Evolutionary conservation across 768 basidiomycete genomes (phyloP).

Genomic region (Myochromella boudieri): DNA sequence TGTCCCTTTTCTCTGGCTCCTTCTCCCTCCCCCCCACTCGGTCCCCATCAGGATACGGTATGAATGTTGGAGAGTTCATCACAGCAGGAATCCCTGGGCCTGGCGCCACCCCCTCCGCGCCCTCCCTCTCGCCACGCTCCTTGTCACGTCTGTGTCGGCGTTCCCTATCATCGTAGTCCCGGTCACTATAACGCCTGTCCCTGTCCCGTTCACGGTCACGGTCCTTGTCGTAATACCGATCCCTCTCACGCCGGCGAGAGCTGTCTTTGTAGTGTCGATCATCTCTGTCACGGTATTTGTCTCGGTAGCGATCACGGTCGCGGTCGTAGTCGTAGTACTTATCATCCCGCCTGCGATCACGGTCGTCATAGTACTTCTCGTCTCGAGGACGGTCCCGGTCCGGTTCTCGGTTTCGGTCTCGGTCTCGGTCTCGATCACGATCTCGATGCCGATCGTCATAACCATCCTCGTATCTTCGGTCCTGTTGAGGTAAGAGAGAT

Average conservation of each 20-base stretch:
- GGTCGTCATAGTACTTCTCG: neutral
- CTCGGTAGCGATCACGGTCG: constrained; percentile 4
- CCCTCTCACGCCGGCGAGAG: no score
- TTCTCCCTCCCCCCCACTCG: constrained; percentile 6
- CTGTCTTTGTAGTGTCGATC: constrained; percentile 7
- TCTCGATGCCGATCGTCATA: no score
- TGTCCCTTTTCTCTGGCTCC: constrained; percentile 10
- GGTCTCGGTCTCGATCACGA: no score
- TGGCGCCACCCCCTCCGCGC: neutral
- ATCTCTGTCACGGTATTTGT: constrained; percentile 6
- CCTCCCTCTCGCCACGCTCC: neutral
- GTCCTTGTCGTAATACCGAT: neutral
- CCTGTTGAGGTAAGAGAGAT: no score
- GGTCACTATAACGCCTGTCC: constrained; percentile 2
- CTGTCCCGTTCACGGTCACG: constrained; percentile 14
- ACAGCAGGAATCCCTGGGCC: neutral
- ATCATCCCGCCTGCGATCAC: constrained; percentile 6
- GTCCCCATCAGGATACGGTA: neutral
- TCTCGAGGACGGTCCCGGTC: constrained; percentile 3
- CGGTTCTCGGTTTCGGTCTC: no score
- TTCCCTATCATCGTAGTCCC: constrained; percentile 3
- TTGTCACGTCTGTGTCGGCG: neutral
- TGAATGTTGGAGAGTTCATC: neutral
- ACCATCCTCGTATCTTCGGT: no score
- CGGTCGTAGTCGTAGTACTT: constrained; percentile 12